phyloP scores from a whole-genome alignment of 2,329 filamentous ascomycete genomes.

The Ophiognomonia clavigignenti-juglandacearum region DNA sequence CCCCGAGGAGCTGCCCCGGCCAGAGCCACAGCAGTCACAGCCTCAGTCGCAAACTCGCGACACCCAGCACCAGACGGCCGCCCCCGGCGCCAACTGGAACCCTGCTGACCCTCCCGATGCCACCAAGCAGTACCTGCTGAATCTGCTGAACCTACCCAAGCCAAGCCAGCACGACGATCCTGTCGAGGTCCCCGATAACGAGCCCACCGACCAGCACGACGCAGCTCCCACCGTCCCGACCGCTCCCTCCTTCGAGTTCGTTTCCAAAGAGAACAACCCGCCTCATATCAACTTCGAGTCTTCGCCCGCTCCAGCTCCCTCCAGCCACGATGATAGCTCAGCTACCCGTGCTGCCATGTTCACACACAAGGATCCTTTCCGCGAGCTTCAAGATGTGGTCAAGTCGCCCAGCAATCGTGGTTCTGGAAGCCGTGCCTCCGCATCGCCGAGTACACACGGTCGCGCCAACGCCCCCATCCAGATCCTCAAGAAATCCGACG shows the following conservation, averaged over 20 bases:
- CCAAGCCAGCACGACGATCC: slow-evolving; percentile 53
- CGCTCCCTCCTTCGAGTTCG: slow-evolving; percentile 23
- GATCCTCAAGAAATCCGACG: slow-evolving; percentile 39
- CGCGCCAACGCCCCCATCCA: slow-evolving; percentile 17
- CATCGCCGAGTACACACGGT: slow-evolving; percentile 35
- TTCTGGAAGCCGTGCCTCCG: slow-evolving; percentile 39
- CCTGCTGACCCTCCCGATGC: slow-evolving; percentile 55
- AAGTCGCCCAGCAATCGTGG: slow-evolving; percentile 22
- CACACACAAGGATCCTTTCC: slow-evolving; percentile 34
- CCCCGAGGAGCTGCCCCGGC: slow-evolving; percentile 40
- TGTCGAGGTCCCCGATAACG: slow-evolving; percentile 25
- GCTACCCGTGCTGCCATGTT: slow-evolving; percentile 26
- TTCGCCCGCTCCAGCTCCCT: slow-evolving; percentile 18
- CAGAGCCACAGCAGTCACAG: slow-evolving; percentile 21
- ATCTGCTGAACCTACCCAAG: slow-evolving; percentile 77
- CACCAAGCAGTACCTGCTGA: slow-evolving; percentile 80
- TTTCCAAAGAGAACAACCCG: slow-evolving; percentile 19
- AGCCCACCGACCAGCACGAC: slow-evolving; percentile 39
- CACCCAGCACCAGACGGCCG: slow-evolving; percentile 4
- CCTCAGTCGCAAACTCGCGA: not conserved
- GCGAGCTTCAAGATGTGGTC: slow-evolving; percentile 33
- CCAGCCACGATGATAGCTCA: slow-evolving; percentile 23
- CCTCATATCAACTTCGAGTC: slow-evolving; percentile 22
- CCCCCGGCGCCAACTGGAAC: slow-evolving; percentile 33
- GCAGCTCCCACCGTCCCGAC: slow-evolving; percentile 15